Evolutionary conservation across 495 filamentous ascomycete genomes (phyloP).

Genomic region (Aspergillus baeticus): DNA sequence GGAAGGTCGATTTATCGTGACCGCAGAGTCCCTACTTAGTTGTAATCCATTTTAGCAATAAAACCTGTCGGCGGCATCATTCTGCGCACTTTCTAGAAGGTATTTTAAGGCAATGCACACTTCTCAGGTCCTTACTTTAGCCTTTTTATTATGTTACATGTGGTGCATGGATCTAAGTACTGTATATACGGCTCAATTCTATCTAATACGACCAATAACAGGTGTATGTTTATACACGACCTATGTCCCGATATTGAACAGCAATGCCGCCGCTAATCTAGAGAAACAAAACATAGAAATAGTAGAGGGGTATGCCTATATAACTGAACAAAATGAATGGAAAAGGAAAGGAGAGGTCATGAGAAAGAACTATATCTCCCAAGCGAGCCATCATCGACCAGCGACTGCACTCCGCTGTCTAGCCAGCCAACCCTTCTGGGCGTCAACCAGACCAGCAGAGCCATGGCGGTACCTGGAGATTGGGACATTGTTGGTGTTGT

Average conservation of each 20-base stretch:
- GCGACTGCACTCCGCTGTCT: constrained; percentile 78
- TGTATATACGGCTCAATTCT: not conserved
- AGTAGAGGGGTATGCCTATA: not conserved
- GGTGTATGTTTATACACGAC: not conserved
- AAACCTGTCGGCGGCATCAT: too few species aligned
- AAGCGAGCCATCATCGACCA: constrained; percentile 26
- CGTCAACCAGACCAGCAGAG: constrained; percentile 64
- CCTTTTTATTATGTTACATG: too few species aligned
- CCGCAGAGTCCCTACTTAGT: too few species aligned
- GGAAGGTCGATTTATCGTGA: too few species aligned
- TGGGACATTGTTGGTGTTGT: constrained; percentile 86
- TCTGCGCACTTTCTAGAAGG: too few species aligned
- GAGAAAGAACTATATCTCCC: not conserved
- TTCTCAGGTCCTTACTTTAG: too few species aligned
- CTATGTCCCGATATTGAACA: not conserved
- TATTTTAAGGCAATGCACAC: too few species aligned
- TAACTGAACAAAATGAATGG: not conserved
- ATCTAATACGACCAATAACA: not conserved
- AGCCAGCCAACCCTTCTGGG: constrained; percentile 84
- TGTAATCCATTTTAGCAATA: too few species aligned
- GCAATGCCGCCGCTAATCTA: not conserved
- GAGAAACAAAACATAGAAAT: not conserved
- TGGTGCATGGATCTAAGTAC: too few species aligned
- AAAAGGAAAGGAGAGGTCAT: not conserved
- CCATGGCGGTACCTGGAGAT: constrained; percentile 45